Evolutionary conservation across 1,284 basidiomycete species (phyloP).

Genomic region (Boletus subluridellus): DNA sequence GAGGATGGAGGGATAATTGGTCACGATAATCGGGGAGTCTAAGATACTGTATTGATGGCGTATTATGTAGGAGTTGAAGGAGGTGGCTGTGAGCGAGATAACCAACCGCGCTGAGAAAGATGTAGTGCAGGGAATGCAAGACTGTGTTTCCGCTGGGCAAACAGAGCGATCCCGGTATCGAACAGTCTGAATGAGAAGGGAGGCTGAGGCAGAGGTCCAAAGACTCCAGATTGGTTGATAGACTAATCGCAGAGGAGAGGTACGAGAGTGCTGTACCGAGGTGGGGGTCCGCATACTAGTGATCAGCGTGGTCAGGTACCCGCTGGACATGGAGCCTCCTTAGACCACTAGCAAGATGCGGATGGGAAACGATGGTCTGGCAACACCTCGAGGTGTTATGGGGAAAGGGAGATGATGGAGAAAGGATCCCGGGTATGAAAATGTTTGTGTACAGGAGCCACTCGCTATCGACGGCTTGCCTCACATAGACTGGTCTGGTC

Average conservation of each 20-base stretch:
- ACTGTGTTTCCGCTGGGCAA: conserved; percentile 35
- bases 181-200: conserved; percentile 16
- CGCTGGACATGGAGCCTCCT: conserved; percentile 52
- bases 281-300: conserved; percentile 5
- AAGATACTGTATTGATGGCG: conserved; percentile 46
- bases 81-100: conserved; percentile 42
- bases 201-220: conserved; percentile 55
- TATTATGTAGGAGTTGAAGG: conserved; percentile 42
- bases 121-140: conserved; percentile 44
- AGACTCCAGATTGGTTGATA: conserved; percentile 41
- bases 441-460: conserved; percentile 55
- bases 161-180: conserved; percentile 32
- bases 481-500: too few species aligned
- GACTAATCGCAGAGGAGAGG: conserved; percentile 25
- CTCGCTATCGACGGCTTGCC: too few species aligned
- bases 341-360: conserved; percentile 45
- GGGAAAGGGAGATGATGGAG: conserved; percentile 36
- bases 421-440: conserved; percentile 46
- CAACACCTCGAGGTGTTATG: conserved; percentile 49
- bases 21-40: conserved; percentile 49
- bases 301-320: conserved; percentile 38
- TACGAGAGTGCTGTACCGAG: conserved; percentile 39
- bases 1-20: conserved; percentile 36
- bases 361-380: conserved; percentile 45
- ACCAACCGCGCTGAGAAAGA: conserved; percentile 51